Conservation (phyloP, 768 basidiomycete species). For the Mycena maculata region DNA sequence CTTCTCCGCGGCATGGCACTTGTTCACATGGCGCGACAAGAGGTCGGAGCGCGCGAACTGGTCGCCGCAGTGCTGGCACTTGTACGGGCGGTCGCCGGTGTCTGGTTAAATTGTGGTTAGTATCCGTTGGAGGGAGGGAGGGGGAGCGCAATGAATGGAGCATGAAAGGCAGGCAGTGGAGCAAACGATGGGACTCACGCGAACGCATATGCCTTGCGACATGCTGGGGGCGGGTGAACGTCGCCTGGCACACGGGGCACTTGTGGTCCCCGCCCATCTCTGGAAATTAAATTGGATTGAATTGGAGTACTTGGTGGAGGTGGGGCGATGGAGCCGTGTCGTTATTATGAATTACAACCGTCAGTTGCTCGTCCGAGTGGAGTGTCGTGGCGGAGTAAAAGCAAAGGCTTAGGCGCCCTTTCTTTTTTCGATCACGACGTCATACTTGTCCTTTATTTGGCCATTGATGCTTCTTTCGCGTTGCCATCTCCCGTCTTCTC, state of each 20-base stretch:
- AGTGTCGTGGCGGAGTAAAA: too few species aligned
- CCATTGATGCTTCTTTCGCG: too few species aligned
- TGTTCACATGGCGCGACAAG: conserved; percentile 87
- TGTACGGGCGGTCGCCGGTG: conserved; percentile 91
- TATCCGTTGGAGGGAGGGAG: not conserved
- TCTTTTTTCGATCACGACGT: too few species aligned
- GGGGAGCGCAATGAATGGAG: not conserved
- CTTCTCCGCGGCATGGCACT: conserved; percentile 87
- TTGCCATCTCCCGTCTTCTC: too few species aligned
- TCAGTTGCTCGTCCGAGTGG: too few species aligned
- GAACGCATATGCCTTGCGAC: conserved; percentile 92
- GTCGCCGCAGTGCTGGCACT: conserved; percentile 89
- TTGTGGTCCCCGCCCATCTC: conserved; percentile 89
- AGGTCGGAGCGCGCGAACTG: conserved; percentile 87
- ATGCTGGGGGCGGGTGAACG: conserved; percentile 91
- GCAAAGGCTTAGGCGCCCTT: too few species aligned
- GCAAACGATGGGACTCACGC: conserved; percentile 63
- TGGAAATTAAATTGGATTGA: too few species aligned
- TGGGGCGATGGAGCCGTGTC: too few species aligned
- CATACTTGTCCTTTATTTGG: too few species aligned
- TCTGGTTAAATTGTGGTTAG: conserved; percentile 54
- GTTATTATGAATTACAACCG: too few species aligned
- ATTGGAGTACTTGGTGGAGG: too few species aligned
- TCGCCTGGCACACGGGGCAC: conserved; percentile 88
- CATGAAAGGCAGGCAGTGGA: not conserved